Conservation (phyloP, 495 filamentous ascomycete species). For the Aspergillus saccharolyticus region DNA sequence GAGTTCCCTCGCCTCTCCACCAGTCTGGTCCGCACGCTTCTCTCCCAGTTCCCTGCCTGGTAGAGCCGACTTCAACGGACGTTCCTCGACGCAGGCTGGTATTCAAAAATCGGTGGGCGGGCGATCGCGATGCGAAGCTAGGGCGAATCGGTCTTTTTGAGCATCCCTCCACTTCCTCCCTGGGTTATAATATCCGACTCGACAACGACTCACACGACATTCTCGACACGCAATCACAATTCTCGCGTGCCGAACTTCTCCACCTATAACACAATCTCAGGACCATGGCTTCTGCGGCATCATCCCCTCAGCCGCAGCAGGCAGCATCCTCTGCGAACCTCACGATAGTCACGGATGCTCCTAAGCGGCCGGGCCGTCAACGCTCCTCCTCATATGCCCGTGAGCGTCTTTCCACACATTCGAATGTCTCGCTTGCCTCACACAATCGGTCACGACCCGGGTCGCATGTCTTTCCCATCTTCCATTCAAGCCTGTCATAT, state of each 20-base stretch:
- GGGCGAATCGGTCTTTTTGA: conserved; percentile 23
- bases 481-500: conserved; percentile 85
- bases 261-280: conserved; percentile 31
- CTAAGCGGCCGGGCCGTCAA: conserved; percentile 45
- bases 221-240: conserved; percentile 13
- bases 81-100: not conserved
- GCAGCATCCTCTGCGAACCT: conserved; percentile 29
- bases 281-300: conserved; percentile 57
- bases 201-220: conserved; percentile 14
- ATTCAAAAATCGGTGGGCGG: conserved; percentile 18
- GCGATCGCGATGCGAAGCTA: conserved; percentile 42
- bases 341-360: conserved; percentile 36
- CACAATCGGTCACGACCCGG: conserved; percentile 62
- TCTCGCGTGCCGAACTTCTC: not conserved
- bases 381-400: conserved; percentile 68
- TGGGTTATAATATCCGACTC: conserved; percentile 19
- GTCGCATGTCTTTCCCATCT: conserved; percentile 74
- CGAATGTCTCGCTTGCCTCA: conserved; percentile 51
- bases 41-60: conserved; percentile 18
- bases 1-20: conserved; percentile 19
- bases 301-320: conserved; percentile 46
- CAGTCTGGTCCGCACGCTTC: conserved; percentile 12
- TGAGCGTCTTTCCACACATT: conserved; percentile 68
- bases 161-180: conserved; percentile 20
- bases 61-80: not conserved